Percentiles rank a stretch among this genome's conserved stretches.
phyloP scores from a whole-genome alignment of 768 basidiomycete species.

The Kondoa malvinella region DNA sequence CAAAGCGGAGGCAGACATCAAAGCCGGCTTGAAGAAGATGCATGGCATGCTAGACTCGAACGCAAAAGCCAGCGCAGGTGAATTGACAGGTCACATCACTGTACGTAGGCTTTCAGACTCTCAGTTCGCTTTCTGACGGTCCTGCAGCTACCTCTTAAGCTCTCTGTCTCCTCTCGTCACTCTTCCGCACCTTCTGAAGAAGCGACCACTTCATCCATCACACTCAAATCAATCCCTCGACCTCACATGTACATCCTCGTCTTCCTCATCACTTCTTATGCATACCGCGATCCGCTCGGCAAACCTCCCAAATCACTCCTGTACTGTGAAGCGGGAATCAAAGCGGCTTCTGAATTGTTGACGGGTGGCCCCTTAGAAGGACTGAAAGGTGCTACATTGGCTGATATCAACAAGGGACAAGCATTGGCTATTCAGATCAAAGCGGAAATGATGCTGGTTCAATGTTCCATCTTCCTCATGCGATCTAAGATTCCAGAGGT shows the following conservation, averaged over 20 bases:
- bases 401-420: neutral
- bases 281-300: conserved; percentile 1
- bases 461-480: neutral
- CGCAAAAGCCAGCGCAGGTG: neutral
- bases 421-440: neutral
- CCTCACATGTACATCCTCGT: neutral
- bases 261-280: neutral
- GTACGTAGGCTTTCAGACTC: too few species aligned
- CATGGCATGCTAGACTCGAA: neutral
- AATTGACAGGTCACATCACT: neutral
- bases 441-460: neutral
- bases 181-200: conserved; percentile 1
- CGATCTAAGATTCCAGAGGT: neutral
- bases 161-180: neutral
- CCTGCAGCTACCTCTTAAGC: neutral
- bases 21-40: neutral
- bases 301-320: neutral
- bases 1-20: neutral
- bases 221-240: neutral
- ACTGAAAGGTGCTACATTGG: too few species aligned
- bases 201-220: neutral
- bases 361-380: neutral
- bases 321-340: neutral
- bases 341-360: neutral
- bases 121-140: too few species aligned